Base-by-base conservation (phyloP, 1,284 basidiomycete genomes). In the Athelia psychrophila region DNA sequence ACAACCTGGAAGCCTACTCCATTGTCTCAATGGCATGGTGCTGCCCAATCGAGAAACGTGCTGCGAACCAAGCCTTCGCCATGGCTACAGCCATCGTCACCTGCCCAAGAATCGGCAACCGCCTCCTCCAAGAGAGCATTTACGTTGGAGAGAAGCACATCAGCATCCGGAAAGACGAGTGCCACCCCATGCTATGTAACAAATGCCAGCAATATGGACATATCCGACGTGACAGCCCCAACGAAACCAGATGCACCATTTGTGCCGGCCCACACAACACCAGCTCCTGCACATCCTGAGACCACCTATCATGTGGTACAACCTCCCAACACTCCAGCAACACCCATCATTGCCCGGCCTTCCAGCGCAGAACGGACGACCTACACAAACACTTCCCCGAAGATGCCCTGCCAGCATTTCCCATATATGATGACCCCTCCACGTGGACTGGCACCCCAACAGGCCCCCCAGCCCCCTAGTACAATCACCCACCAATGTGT, bases 361-460 rank as follows among this genome's bases (percentile, higher is more conserved):
- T 51, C 27, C 2, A 23, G 3, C 12, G 33, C 6, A 3, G 33
- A 18, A 12, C 23, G 1, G 22, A 12, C 1, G 36, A 47, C 0
- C 20, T 54, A 9, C 25, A 56, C 16, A 42, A 18, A 3, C 50
- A 44, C 2, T 36, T 18, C 33, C 54, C 42, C 1, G 49, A 56
- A 13, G 51, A 56, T 38, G 5, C 10, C 0, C 46, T 56, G 47
- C 47, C 51, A 0, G 50, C 32, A 18, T 55, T 47, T 33, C 53
- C 50, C 3, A 56, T n/a, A n/a, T n/a, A n/a, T n/a, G n/a, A n/a
- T n/a, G n/a, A n/a, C n/a, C n/a, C n/a, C n/a, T n/a, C n/a, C n/a
- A n/a, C n/a, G n/a, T n/a, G n/a, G n/a, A n/a, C n/a, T n/a, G n/a
- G n/a, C n/a, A n/a, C n/a, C n/a, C n/a, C n/a, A n/a, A n/a, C n/a